Conservation (phyloP, 2,329 filamentous ascomycete genomes). For the Gaeumannomyces sp. region DNA sequence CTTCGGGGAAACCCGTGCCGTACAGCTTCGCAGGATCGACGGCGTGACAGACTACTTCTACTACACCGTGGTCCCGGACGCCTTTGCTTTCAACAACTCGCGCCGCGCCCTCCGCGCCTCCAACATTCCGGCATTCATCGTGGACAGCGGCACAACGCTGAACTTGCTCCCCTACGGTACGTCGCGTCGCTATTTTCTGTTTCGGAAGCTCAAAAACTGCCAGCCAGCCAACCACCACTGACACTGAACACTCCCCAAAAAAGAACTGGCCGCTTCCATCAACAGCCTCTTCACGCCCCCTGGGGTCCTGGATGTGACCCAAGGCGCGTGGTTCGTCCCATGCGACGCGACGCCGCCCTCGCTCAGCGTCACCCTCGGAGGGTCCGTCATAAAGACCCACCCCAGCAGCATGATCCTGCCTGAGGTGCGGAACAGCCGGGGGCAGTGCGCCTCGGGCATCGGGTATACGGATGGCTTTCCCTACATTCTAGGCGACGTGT, state of each 20-base stretch:
- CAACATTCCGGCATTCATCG: constrained; percentile 19
- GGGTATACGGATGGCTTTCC: constrained; percentile 12
- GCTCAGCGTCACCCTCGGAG: constrained; percentile 24
- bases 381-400: constrained; percentile 23
- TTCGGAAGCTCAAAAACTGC: background rate
- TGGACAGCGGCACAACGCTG: constrained; percentile 28
- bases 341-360: constrained; percentile 24
- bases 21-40: background rate
- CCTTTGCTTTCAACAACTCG: constrained; percentile 18
- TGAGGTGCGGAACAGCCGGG: constrained; percentile 19
- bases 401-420: constrained; percentile 27
- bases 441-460: constrained; percentile 22
- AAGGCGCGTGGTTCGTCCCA: constrained; percentile 19
- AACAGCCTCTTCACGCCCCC: constrained; percentile 23
- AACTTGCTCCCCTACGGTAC: constrained; percentile 23
- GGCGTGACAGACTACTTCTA: constrained; percentile 23
- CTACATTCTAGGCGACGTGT: constrained; percentile 20
- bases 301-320: constrained; percentile 16
- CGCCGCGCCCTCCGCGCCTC: constrained; percentile 1
- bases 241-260: background rate
- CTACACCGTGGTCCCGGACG: constrained; percentile 22
- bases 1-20: background rate
- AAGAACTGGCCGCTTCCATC: constrained; percentile 23
- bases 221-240: background rate
- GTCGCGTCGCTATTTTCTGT: background rate